Evolutionary conservation across 2,329 filamentous ascomycete genomes (phyloP).

Genomic region (Nothomitra cinnamomea): DNA sequence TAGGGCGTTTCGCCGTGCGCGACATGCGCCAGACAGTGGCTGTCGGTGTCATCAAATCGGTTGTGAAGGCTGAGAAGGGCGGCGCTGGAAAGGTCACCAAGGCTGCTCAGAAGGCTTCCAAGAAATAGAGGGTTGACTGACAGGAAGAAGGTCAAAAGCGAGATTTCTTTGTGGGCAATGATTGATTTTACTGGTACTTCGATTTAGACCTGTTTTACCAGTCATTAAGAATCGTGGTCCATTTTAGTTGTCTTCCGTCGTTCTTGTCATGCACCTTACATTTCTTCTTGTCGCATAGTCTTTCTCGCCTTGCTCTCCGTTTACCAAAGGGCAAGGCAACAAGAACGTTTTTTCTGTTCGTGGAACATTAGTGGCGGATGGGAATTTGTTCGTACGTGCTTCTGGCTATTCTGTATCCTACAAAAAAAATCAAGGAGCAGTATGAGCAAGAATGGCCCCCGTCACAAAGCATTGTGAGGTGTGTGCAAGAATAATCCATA

Average conservation of each 20-base stretch:
- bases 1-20: conserved; percentile 99
- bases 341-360: neutral
- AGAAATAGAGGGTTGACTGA: conserved; percentile 42
- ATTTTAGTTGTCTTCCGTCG: conserved; percentile 13
- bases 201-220: conserved; percentile 6
- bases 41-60: conserved; percentile 88
- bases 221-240: conserved; percentile 10
- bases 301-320: conserved; percentile 1
- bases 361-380: neutral
- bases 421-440: neutral
- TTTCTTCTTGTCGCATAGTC: conserved; percentile 1
- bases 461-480: neutral
- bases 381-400: neutral
- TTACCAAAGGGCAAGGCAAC: neutral
- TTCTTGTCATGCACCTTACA: conserved; percentile 2
- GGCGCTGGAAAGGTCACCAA: conserved; percentile 42
- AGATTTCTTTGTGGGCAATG: conserved; percentile 13
- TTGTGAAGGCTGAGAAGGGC: conserved; percentile 44
- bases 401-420: conserved; percentile 2
- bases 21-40: conserved; percentile 86
- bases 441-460: neutral
- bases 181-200: conserved; percentile 9
- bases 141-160: conserved; percentile 9
- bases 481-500: no score
- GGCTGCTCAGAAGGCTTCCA: conserved; percentile 48